Percentiles rank a stretch among this genome's conserved stretches.
Conservation (phyloP, 2,329 filamentous ascomycete species). For the Emydomyces testavorans region DNA sequence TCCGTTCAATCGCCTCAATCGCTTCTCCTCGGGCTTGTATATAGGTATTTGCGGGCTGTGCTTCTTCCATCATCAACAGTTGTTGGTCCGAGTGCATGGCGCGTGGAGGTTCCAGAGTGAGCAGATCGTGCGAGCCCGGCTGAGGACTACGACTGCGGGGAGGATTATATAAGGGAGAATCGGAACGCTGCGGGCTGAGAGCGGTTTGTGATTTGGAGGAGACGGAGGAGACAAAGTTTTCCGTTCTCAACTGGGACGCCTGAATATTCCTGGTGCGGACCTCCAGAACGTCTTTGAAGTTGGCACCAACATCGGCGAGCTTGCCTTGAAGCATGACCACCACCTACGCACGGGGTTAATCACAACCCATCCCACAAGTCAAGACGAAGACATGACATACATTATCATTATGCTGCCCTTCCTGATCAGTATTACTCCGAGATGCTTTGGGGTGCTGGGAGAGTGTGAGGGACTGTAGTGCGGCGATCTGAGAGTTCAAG, state of each 20-base stretch:
- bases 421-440: constrained; percentile 50
- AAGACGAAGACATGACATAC: constrained; percentile 30
- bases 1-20: constrained; percentile 92
- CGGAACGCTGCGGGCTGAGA: constrained; percentile 57
- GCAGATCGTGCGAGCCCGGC: constrained; percentile 51
- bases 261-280: constrained; percentile 97
- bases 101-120: constrained; percentile 64
- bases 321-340: constrained; percentile 84
- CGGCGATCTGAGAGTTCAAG: constrained; percentile 75
- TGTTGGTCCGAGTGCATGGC: constrained; percentile 65
- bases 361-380: too few relatives aligned
- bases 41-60: constrained; percentile 72
- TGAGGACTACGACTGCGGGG: constrained; percentile 57
- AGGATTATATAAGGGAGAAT: constrained; percentile 76
- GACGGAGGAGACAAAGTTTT: constrained; percentile 91
- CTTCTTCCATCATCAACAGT: constrained; percentile 85
- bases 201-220: constrained; percentile 59
- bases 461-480: constrained; percentile 64
- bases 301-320: constrained; percentile 80
- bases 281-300: constrained; percentile 95
- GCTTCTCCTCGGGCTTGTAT: constrained; percentile 90
- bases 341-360: constrained; percentile 35
- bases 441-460: constrained; percentile 57
- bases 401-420: constrained; percentile 96
- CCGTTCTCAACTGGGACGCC: constrained; percentile 78